A percentile compares a stretch with the other conserved stretches of the same genome.
These are phyloP conservation scores for Yamadazyma atmosphaerica DNA, from an alignment of 1,139 yeast genomes.

Conservation along the genomic window DNA sequence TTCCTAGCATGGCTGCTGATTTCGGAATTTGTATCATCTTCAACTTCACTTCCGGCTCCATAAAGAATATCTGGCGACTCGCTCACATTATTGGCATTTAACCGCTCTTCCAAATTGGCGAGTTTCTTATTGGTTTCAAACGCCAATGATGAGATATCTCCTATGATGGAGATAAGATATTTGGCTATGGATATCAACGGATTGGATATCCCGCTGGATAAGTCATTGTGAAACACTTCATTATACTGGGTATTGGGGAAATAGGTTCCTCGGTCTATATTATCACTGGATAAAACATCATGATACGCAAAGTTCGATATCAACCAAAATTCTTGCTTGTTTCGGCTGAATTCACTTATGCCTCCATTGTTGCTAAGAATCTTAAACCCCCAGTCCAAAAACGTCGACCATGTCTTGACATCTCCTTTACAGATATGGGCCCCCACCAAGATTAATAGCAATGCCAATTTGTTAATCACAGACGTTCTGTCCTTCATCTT, in stretches of 20 bases:
- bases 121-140: slow-evolving; percentile 45
- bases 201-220: slow-evolving; percentile 49
- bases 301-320: slow-evolving; percentile 83
- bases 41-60: not conserved
- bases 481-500: slow-evolving; percentile 18
- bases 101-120: slow-evolving; percentile 12
- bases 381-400: slow-evolving; percentile 61
- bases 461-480: slow-evolving; percentile 54
- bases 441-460: slow-evolving; percentile 64
- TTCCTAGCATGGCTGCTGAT: slow-evolving; percentile 28
- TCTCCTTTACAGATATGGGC: slow-evolving; percentile 80
- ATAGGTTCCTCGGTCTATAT: slow-evolving; percentile 55
- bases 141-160: slow-evolving; percentile 66
- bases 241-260: slow-evolving; percentile 60
- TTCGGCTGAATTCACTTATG: slow-evolving; percentile 49
- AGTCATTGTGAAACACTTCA: slow-evolving; percentile 43
- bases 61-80: slow-evolving; percentile 12
- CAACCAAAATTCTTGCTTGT: slow-evolving; percentile 68
- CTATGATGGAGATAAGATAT: slow-evolving; percentile 62
- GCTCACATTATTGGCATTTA: slow-evolving; percentile 12
- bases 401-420: slow-evolving; percentile 66
- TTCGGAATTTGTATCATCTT: slow-evolving; percentile 14
- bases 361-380: slow-evolving; percentile 62
- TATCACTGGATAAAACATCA: slow-evolving; percentile 67
- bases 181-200: slow-evolving; percentile 76